Conservation (phyloP, 1,284 basidiomycete genomes). For the Cutaneotrichosporon cyanovorans region DNA sequence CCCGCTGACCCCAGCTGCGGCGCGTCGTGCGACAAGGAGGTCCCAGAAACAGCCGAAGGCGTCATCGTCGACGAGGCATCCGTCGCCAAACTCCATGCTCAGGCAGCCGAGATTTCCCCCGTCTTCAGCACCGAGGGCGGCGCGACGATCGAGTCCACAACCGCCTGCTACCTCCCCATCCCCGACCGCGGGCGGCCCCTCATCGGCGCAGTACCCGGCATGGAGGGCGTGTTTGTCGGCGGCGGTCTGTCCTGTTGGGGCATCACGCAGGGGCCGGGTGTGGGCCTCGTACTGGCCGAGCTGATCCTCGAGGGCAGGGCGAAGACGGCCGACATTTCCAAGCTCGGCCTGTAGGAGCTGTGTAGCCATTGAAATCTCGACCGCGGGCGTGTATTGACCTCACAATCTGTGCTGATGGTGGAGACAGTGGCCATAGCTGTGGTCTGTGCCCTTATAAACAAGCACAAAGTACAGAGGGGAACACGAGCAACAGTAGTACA, state of each 20-base stretch:
- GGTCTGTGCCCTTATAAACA: no score
- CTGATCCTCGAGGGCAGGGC: conserved; percentile 50
- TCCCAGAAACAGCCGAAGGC: conserved; percentile 43
- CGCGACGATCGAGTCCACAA: conserved; percentile 44
- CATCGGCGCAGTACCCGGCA: conserved; percentile 47
- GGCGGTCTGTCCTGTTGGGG: conserved; percentile 40
- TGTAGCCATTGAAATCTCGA: no score
- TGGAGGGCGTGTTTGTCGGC: conserved; percentile 48
- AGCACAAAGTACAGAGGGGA: no score
- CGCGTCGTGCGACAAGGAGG: conserved; percentile 38
- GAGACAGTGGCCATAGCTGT: no score
- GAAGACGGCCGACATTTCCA: conserved; percentile 49
- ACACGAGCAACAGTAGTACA: no score
- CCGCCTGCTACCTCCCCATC: conserved; percentile 54
- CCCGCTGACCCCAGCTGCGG: conserved; percentile 35
- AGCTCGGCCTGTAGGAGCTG: conserved; percentile 41
- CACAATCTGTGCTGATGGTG: no score
- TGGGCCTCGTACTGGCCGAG: conserved; percentile 51
- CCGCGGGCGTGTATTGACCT: no score
- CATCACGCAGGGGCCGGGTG: conserved; percentile 48
- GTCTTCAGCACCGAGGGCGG: conserved; percentile 36
- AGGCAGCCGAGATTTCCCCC: conserved; percentile 48
- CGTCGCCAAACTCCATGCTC: conserved; percentile 46
- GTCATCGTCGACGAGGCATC: conserved; percentile 43
- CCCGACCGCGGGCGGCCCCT: conserved; percentile 50